Evolutionary conservation across 768 basidiomycete genomes (phyloP), one percentile per base, ranked within the genome.

Genomic region (Collybia sordida): DNA sequence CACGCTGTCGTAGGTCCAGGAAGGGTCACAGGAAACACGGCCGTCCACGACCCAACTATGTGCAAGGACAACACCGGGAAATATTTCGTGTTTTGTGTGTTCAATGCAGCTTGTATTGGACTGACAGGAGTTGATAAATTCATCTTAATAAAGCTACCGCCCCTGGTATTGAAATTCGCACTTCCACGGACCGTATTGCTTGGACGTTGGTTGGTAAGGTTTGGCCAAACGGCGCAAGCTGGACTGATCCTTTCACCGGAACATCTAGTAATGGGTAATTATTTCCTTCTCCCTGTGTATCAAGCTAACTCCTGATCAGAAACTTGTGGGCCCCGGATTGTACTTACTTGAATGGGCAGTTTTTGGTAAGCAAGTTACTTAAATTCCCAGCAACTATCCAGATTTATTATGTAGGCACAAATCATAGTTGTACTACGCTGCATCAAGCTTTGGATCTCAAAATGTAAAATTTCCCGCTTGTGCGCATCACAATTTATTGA

Each of bases 381-480:
- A 23, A 17, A 1, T 6, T 24, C 31, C 31, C 36, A 2, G 54
- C 12, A 11, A 14, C 15, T 18, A 11, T 25, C 54, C 46, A 19
- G 42, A 21, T 17, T 25, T 23, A 15, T 12, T 41, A 18, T 54
- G n/a, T 11, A 14, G 14, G 14, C 14, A 14, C 31, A 31, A 27
- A 31, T 31, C 14, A 31, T 41, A 80, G 79, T 61, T 81, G 3
- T 81, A 79, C 61, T 81, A 80, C 55, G 64, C 79, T 3, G 80
- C 80, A 0, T 80, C 78, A 4, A 73, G 70, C 46, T 80, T 81
- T 54, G 80, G 79, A 21, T 78, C 74, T 0, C 74, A 77, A 58
- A 76, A 75, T 17, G 73, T 71, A 57, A 27, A 51, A 28, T 14
- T 14, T 17, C n/a, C 48, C 9, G 59, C 38, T 14, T 53, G 43